Conservation (phyloP, 2,329 filamentous ascomycete genomes). For the Niveomyces coronatus region DNA sequence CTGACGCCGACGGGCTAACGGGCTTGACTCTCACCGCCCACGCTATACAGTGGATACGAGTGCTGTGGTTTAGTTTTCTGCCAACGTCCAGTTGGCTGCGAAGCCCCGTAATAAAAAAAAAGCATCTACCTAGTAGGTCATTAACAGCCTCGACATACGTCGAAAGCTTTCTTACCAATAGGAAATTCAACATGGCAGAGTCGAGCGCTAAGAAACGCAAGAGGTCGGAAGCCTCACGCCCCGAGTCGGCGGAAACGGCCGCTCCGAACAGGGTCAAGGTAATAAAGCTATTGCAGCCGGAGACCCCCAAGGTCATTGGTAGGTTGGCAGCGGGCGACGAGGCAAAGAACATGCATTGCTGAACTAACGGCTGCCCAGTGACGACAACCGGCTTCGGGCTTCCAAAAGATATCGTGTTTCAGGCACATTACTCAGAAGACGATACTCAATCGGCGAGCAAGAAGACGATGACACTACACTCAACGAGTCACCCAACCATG, state of each 20-base stretch:
- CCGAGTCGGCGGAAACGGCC: constrained; percentile 42
- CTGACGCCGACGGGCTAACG: no score
- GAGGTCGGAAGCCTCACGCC: constrained; percentile 30
- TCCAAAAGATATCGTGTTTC: constrained; percentile 30
- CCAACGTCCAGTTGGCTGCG: constrained; percentile 14
- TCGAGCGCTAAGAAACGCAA: constrained; percentile 43
- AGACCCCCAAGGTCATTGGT: no score
- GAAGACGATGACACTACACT: constrained; percentile 46
- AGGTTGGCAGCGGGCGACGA: no score
- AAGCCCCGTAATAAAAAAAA: constrained; percentile 21
- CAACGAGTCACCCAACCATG: constrained; percentile 43
- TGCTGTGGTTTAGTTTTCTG: no score
- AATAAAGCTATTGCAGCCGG: no score
- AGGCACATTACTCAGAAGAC: constrained; percentile 36
- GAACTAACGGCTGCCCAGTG: no score
- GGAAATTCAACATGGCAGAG: constrained; percentile 25
- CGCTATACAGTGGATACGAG: no score
- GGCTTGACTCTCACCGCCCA: no score
- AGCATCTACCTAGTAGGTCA: no score
- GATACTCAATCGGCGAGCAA: constrained; percentile 24
- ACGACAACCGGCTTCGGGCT: constrained; percentile 27
- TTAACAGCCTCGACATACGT: no score
- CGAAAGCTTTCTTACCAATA: not conserved
- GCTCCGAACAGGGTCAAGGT: no score
- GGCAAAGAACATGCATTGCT: no score